These are phyloP conservation scores for Rhododendron vialii DNA, from an alignment of 148 eudicot species.

Conservation along the genomic window DNA sequence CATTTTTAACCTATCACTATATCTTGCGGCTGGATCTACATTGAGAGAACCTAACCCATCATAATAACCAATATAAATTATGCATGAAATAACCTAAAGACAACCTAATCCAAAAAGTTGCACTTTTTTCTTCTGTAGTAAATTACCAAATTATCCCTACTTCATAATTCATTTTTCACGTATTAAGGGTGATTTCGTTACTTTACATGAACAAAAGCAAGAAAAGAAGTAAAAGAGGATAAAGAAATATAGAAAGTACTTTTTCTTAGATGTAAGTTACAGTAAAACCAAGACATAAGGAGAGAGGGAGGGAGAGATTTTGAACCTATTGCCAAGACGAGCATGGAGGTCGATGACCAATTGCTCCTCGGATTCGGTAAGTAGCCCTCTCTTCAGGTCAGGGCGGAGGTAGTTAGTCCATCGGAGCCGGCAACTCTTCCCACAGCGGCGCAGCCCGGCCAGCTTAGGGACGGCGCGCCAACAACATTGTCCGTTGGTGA, in stretches of 20 bases:
- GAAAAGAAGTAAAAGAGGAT: no score
- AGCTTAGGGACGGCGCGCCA: constrained; percentile 97
- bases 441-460: constrained; percentile 85
- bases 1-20: neutral
- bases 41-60: neutral
- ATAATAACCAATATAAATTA: neutral
- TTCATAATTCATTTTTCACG: neutral
- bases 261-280: neutral
- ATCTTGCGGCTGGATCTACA: neutral
- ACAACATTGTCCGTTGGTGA: constrained; percentile 90
- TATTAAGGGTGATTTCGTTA: no score
- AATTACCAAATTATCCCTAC: neutral
- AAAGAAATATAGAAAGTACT: no score
- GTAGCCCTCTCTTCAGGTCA: constrained; percentile 81
- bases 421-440: constrained; percentile 91
- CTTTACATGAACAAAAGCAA: no score
- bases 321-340: constrained; percentile 89
- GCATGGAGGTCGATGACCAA: constrained; percentile 95
- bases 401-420: constrained; percentile 99
- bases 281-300: neutral
- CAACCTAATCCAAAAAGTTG: neutral
- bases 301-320: neutral
- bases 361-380: constrained; percentile 76
- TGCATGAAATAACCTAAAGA: neutral
- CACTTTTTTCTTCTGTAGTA: neutral